Evolutionary conservation across 1,284 basidiomycete genomes (phyloP).

Genomic region (Boletus calvinii): DNA sequence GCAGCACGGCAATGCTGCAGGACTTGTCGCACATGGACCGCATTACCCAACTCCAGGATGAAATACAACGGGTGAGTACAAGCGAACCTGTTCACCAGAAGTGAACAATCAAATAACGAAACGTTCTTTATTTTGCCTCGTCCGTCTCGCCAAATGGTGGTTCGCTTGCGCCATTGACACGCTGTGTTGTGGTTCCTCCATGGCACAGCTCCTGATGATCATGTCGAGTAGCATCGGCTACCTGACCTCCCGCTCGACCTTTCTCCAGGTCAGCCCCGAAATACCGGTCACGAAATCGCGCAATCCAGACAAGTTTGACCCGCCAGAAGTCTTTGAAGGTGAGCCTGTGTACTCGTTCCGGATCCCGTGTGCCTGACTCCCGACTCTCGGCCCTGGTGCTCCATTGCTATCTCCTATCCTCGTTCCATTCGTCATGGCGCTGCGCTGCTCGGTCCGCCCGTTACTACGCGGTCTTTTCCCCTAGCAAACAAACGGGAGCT

Average conservation of each 20-base stretch:
- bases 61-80: slow-evolving; percentile 69
- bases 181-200: background rate
- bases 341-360: background rate
- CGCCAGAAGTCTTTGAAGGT: slow-evolving; percentile 67
- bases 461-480: background rate
- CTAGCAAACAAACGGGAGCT: slow-evolving; percentile 78
- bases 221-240: slow-evolving; percentile 78
- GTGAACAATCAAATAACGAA: slow-evolving; percentile 1
- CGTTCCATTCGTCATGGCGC: background rate
- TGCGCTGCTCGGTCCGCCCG: background rate
- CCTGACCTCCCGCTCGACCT: slow-evolving; percentile 69
- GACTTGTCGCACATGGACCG: slow-evolving; percentile 86
- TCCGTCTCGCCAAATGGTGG: background rate
- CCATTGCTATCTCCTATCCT: background rate
- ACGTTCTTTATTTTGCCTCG: background rate
- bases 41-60: slow-evolving; percentile 85
- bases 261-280: slow-evolving; percentile 67
- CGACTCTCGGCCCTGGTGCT: background rate
- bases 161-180: background rate
- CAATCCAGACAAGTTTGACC: slow-evolving; percentile 66
- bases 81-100: background rate
- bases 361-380: background rate
- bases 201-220: slow-evolving; percentile 69
- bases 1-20: slow-evolving; percentile 68
- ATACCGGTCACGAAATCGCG: slow-evolving; percentile 75